Conservation (phyloP, 1,139 yeast species). For the Saccharomyces hybrid region DNA sequence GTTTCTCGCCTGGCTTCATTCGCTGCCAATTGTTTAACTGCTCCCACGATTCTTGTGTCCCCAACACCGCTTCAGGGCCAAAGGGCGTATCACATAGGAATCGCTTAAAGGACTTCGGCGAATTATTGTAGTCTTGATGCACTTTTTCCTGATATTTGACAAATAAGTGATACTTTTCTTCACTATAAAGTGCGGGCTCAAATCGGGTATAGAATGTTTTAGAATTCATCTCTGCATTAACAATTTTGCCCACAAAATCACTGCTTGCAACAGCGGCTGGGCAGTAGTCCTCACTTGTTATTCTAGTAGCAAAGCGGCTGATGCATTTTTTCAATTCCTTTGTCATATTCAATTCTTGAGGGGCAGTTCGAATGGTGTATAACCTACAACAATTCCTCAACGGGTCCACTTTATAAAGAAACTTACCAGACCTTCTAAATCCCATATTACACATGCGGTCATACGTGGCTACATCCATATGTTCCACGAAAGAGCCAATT, state of each 20-base stretch:
- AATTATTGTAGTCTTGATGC: conserved; percentile 53
- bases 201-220: conserved; percentile 41
- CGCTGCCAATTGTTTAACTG: conserved; percentile 33
- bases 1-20: conserved; percentile 9
- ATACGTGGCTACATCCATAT: conserved; percentile 46
- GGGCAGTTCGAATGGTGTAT: conserved; percentile 66
- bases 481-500: conserved; percentile 45
- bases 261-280: neutral
- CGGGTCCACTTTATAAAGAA: conserved; percentile 66
- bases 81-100: conserved; percentile 74
- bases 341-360: conserved; percentile 39
- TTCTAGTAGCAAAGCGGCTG: conserved; percentile 43
- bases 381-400: conserved; percentile 73
- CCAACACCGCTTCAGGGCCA: conserved; percentile 27
- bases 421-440: conserved; percentile 71
- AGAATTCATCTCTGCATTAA: conserved; percentile 26
- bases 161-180: conserved; percentile 60
- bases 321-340: conserved; percentile 65
- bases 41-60: conserved; percentile 26
- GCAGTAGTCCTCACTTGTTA: neutral
- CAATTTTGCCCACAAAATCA: conserved; percentile 33
- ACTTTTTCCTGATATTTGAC: conserved; percentile 60
- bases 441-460: conserved; percentile 63
- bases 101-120: conserved; percentile 44
- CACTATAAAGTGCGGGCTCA: conserved; percentile 47